phyloP scores from a whole-genome alignment of 2,329 filamentous ascomycete genomes.

The Aspergillus sp. region DNA sequence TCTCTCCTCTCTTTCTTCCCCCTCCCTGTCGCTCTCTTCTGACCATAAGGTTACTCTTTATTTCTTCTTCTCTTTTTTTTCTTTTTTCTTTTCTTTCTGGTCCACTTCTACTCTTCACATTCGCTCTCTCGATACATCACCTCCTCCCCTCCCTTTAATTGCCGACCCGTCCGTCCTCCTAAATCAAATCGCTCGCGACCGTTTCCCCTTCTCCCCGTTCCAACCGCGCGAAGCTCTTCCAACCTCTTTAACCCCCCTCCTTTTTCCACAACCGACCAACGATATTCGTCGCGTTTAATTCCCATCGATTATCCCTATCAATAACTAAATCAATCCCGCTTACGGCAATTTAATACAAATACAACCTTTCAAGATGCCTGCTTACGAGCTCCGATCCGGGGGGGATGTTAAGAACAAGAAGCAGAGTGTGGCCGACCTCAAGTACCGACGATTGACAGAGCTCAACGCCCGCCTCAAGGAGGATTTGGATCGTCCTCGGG shows the following conservation, averaged over 20 bases:
- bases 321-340: too few species aligned
- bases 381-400: constrained; percentile 63
- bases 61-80: constrained; percentile 9
- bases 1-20: constrained; percentile 8
- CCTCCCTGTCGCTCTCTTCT: neutral
- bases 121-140: constrained; percentile 1
- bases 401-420: constrained; percentile 81
- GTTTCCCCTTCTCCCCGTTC: constrained; percentile 1
- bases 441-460: constrained; percentile 92
- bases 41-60: constrained; percentile 1
- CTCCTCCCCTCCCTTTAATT: constrained; percentile 1
- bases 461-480: constrained; percentile 94
- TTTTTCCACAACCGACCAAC: neutral
- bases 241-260: neutral
- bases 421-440: constrained; percentile 98
- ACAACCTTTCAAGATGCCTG: constrained; percentile 45
- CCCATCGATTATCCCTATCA: neutral
- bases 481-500: constrained; percentile 90
- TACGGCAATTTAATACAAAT: constrained; percentile 7
- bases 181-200: too few species aligned
- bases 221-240: constrained; percentile 6
- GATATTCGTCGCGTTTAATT: neutral
- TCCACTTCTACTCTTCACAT: neutral
- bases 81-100: constrained; percentile 3
- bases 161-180: too few species aligned